A percentile compares a stretch with the other conserved stretches of the same genome.
phyloP scores from a whole-genome alignment of 805 yeast genomes.

The Saccharomycopsis babjevae region DNA sequence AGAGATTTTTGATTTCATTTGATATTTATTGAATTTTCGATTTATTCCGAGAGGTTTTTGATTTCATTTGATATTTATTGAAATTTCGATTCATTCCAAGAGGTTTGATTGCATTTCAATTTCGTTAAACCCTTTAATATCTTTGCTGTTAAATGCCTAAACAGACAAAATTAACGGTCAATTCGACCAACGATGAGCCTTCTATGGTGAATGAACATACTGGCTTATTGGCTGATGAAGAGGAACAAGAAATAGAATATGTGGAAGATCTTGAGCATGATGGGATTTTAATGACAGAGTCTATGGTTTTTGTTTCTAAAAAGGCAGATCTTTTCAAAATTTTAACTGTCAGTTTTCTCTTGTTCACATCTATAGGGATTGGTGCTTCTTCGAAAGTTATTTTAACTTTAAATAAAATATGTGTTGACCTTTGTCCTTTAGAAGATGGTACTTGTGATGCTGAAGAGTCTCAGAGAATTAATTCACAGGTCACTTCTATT shows the following conservation, averaged over 20 bases:
- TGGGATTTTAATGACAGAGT: not conserved
- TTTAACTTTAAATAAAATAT: slow-evolving; percentile 32
- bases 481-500: slow-evolving; percentile 42
- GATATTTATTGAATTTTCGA: too few relatives aligned
- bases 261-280: not conserved
- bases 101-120: too few relatives aligned
- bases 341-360: slow-evolving; percentile 32
- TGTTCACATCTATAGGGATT: slow-evolving; percentile 33
- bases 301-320: slow-evolving; percentile 30
- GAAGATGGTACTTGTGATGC: slow-evolving; percentile 32
- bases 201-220: not conserved
- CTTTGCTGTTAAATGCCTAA: not conserved
- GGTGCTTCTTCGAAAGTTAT: slow-evolving; percentile 30
- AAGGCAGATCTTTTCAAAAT: slow-evolving; percentile 49
- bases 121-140: too few relatives aligned
- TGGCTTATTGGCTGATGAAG: not conserved
- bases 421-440: slow-evolving; percentile 28
- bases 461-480: slow-evolving; percentile 31
- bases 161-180: not conserved
- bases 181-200: not conserved
- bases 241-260: not conserved
- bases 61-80: too few relatives aligned
- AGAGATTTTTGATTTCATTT: too few relatives aligned
- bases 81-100: too few relatives aligned
- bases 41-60: too few relatives aligned